Evolutionary conservation across 352 stramenopile species (phyloP), one percentile per base, ranked within the genome.

Genomic region (Nothophytophthora sp.): DNA sequence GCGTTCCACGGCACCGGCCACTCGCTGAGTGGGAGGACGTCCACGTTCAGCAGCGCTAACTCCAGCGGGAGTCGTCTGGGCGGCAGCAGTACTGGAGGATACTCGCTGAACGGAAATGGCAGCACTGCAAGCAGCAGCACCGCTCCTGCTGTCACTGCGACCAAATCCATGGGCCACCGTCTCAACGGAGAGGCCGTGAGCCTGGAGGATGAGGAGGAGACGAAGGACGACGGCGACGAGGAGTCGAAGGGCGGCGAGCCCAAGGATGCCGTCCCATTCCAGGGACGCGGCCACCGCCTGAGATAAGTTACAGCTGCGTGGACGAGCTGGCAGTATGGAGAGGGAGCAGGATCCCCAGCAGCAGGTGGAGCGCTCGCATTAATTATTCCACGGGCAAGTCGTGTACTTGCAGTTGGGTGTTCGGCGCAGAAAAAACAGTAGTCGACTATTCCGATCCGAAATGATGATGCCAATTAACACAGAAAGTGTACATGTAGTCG

Each of bases 1-100:
- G 82, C 82, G 4, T 95, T 95, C 51, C 82, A 93, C 38, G 85
- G 85, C 38, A 87, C 82, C 22, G 85, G 85, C 9, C 69, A 86
- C 29, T 93, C 85, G 16, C 57, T 93, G 4, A 89, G 70, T 48
- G 80, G 83, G 6, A 63, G 70, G 30, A 61, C 63, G 34, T 82
- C 81, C 15, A 71, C 58, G 16, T 63, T 72, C 27, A 52, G 37
- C 3, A 23, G 41, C 2, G 23, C 46, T 5, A 36, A 34, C 13
- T 33, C 57, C 4, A 55, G 56, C 20, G 55, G 60, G 24, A 50
- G 45, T 42, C 45, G 55, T 13, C 43, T 78, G 9, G 63, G 67
- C 29, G 59, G 53, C 27, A 67, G 53, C 33, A 67, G 39, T 32
- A 70, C 37, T 16, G 48, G 50, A 16, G 50, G 50, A 11, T 63